phyloP scores from a whole-genome alignment of 176 grass and related monocot genomes.

The Oryza australiensis region DNA sequence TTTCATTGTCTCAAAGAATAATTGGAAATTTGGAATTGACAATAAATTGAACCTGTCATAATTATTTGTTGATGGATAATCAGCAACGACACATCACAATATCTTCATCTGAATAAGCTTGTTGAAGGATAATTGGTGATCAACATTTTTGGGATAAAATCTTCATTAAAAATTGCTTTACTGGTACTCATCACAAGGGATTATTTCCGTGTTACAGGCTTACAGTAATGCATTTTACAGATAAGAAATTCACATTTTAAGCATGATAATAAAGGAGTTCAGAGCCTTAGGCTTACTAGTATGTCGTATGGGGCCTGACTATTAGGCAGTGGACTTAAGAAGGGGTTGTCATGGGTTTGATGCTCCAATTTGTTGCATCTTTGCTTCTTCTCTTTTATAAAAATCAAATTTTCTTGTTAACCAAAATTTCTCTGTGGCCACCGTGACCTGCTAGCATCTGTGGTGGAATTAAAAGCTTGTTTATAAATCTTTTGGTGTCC shows the following conservation, averaged over 20 bases:
- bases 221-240: not conserved
- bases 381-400: not conserved
- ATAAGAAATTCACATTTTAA: not conserved
- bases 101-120: not conserved
- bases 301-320: not conserved
- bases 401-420: not conserved
- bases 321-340: not conserved
- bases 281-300: not conserved
- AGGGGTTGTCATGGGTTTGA: not conserved
- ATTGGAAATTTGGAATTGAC: not conserved
- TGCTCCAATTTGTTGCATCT: not conserved
- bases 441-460: not conserved
- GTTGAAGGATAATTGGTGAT: not conserved
- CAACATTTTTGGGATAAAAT: not conserved
- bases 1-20: not conserved
- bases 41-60: not conserved
- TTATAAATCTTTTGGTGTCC: not conserved
- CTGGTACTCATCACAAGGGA: not conserved
- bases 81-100: not conserved
- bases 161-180: not conserved
- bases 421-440: not conserved
- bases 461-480: not conserved
- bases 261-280: not conserved
- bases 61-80: not conserved
- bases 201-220: not conserved